phyloP scores from a whole-genome alignment of 1,139 yeast genomes.

The Sugiyamaella xylanicola region DNA sequence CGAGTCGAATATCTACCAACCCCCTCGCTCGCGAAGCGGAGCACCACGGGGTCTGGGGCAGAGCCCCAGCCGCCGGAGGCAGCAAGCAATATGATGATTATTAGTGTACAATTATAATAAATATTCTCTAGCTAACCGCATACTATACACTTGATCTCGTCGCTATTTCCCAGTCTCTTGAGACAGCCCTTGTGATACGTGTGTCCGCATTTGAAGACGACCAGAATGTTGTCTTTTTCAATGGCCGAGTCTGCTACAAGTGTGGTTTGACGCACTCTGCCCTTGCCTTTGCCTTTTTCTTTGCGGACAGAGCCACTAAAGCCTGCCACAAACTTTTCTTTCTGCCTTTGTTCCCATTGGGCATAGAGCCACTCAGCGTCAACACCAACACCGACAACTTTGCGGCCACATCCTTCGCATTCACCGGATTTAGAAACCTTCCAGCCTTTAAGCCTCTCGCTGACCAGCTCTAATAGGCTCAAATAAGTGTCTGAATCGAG shows the following conservation, averaged over 20 bases:
- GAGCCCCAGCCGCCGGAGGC: neutral
- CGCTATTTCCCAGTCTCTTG: constrained; percentile 45
- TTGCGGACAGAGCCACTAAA: constrained; percentile 2
- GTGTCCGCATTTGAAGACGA: constrained; percentile 61
- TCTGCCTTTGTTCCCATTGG: constrained; percentile 39
- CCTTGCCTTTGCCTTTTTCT: constrained; percentile 13
- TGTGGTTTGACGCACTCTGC: neutral
- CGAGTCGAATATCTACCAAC: neutral
- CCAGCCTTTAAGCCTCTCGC: constrained; percentile 60
- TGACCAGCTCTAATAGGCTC: constrained; percentile 48
- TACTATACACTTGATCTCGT: constrained; percentile 27
- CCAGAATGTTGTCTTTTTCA: constrained; percentile 36
- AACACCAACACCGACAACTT: constrained; percentile 63
- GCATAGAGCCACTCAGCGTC: constrained; percentile 43
- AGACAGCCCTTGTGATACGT: constrained; percentile 70
- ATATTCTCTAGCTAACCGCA: constrained; percentile 23
- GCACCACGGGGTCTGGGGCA: neutral
- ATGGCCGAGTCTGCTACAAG: neutral
- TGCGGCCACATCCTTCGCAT: constrained; percentile 73
- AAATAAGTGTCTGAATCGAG: constrained; percentile 57
- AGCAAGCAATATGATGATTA: neutral
- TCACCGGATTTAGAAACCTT: constrained; percentile 50
- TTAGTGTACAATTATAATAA: constrained; percentile 14
- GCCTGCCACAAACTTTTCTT: constrained; percentile 15
- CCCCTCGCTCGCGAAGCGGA: neutral